Conservation (phyloP, 768 basidiomycete species). For the Paxillus rubicundulus region DNA sequence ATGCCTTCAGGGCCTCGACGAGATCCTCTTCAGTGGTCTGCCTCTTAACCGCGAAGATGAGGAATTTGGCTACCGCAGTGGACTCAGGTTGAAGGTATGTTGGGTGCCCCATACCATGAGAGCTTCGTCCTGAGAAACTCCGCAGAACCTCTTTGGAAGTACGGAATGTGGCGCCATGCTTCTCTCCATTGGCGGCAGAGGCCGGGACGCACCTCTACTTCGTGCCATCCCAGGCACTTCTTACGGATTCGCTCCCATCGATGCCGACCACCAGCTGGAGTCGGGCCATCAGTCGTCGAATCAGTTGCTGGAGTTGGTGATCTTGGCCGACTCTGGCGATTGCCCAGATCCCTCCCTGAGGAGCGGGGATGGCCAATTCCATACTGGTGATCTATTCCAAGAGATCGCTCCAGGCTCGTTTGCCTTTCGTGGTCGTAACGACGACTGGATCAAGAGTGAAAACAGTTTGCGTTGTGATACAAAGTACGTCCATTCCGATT, state of each 20-base stretch:
- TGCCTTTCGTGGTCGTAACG: conserved; percentile 67
- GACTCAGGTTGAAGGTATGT: conserved; percentile 61
- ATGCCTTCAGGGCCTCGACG: conserved; percentile 54
- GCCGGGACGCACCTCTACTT: conserved; percentile 50
- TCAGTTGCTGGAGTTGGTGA: conserved; percentile 64
- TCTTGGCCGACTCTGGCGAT: conserved; percentile 63
- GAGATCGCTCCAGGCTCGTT: conserved; percentile 58
- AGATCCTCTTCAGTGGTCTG: conserved; percentile 66
- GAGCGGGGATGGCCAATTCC: conserved; percentile 65
- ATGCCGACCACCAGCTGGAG: conserved; percentile 36
- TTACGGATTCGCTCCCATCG: conserved; percentile 65
- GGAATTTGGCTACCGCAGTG: conserved; percentile 63
- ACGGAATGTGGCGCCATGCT: conserved; percentile 80
- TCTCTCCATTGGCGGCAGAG: conserved; percentile 53
- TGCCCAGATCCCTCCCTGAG: conserved; percentile 63
- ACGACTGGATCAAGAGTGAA: conserved; percentile 86
- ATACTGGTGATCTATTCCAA: conserved; percentile 80
- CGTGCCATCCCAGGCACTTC: conserved; percentile 58
- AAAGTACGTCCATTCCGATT: conserved; percentile 38
- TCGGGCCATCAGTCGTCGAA: conserved; percentile 53
- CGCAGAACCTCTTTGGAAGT: conserved; percentile 75
- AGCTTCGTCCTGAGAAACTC: conserved; percentile 19
- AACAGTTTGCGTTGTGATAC: conserved; percentile 79
- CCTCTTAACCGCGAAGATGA: conserved; percentile 66
- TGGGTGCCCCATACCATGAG: conserved; percentile 11